These are phyloP conservation scores for Diutina rugosa DNA, from an alignment of 1,139 yeast genomes.

Conservation along the genomic window DNA sequence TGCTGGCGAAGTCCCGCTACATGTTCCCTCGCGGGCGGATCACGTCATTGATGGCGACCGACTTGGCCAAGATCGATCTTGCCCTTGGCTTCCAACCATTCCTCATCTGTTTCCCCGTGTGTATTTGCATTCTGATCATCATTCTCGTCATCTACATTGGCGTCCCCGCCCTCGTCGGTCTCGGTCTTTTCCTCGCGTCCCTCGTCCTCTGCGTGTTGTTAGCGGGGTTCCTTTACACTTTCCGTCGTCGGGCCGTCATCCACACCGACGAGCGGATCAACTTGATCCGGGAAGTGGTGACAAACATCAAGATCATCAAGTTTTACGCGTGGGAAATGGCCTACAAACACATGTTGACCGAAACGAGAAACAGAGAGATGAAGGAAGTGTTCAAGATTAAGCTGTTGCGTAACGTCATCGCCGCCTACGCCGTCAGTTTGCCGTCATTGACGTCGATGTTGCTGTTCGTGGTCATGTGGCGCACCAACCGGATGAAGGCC, in stretches of 20 bases:
- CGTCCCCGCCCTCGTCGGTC: constrained; percentile 28
- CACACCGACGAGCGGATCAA: constrained; percentile 25
- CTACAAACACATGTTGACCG: constrained; percentile 22
- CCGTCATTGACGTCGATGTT: constrained; percentile 29
- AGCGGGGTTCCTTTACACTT: constrained; percentile 21
- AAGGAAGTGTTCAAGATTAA: constrained; percentile 28
- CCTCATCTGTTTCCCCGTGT: constrained; percentile 31
- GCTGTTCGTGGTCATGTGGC: constrained; percentile 33
- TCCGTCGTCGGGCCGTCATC: not conserved
- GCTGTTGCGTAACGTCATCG: constrained; percentile 29
- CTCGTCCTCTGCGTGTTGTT: constrained; percentile 24
- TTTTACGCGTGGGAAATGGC: constrained; percentile 38
- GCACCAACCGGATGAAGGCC: constrained; percentile 16
- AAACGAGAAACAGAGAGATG: constrained; percentile 28
- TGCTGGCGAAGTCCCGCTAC: constrained; percentile 21
- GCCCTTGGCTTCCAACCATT: constrained; percentile 36
- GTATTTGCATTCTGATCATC: constrained; percentile 26
- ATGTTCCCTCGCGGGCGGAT: constrained; percentile 27
- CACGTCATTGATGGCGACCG: constrained; percentile 32
- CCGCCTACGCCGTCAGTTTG: constrained; percentile 33
- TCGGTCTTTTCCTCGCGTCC: constrained; percentile 29
- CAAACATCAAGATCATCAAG: constrained; percentile 30
- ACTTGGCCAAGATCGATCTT: constrained; percentile 32
- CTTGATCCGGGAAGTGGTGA: constrained; percentile 30
- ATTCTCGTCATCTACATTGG: constrained; percentile 25